Evolutionary conservation across 495 filamentous ascomycete species (phyloP), one percentile per base, ranked within the genome.

Genomic region (Daldinia loculata): DNA sequence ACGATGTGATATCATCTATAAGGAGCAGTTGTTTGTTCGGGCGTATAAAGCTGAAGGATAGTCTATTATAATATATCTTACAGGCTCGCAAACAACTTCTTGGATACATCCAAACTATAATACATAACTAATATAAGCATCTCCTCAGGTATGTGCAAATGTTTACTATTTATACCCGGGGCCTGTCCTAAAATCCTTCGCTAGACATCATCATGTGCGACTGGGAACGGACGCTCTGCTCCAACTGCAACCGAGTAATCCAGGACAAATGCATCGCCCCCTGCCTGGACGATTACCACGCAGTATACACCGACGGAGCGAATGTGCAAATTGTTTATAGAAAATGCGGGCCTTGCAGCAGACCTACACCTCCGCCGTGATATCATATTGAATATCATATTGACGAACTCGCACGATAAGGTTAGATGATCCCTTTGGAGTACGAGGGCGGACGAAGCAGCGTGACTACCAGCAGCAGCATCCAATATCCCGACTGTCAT

Each of bases 201-300:
- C 22, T 24, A 48, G 43, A 48, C 43, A 24, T 48, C 43, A 56
- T 36, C 52, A 56, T 56, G 52, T 56, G 52, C 52, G 52, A 56
- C 29, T 56, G 52, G 52, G 52, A 56, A 30, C 26, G 52, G 4
- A 56, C 52, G 17, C 52, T 56, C 30, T 56, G 52, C 30, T 34
- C 52, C 27, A 56, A 30, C 29, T 56, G 52, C 52, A 56, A 56
- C 52, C 52, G 52, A 11, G 52, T 56, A 29, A 34, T 56, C 34
- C 52, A 56, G 9, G 52, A 56, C 52, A 56, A 56, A 56, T 56
- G 52, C 29, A 56, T 56, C 30, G 52, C 52, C 52, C 52, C 52
- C 52, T 56, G 52, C 30, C 29, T 34, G n/a, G 52, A 55, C 6
- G 51, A 29, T 17, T 56, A 56, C 52, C 52, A 56, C 30, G 52